phyloP scores from a whole-genome alignment of 2,329 filamentous ascomycete species.

The Colletotrichum trifolii region DNA sequence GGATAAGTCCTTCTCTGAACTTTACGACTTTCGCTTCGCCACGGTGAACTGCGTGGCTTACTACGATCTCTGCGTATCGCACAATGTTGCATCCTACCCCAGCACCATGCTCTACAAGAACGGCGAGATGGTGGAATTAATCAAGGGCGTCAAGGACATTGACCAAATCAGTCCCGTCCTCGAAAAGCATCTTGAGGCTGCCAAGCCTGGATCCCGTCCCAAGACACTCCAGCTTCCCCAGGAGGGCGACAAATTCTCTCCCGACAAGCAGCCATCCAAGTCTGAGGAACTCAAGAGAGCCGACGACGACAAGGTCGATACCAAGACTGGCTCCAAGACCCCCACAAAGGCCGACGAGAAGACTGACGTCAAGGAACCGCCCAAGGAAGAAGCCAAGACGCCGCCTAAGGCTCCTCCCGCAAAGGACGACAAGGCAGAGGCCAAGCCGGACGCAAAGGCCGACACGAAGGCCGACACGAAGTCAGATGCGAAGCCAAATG shows the following conservation, averaged over 20 bases:
- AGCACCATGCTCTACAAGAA: constrained; percentile 84
- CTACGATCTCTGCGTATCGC: constrained; percentile 78
- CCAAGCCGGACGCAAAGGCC: constrained; percentile 45
- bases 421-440: constrained; percentile 45
- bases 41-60: constrained; percentile 87
- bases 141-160: constrained; percentile 76
- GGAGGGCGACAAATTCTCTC: constrained; percentile 68
- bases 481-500: constrained; percentile 40
- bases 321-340: constrained; percentile 39
- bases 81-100: constrained; percentile 78
- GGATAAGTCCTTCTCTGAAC: constrained; percentile 75
- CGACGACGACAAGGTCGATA: constrained; percentile 38
- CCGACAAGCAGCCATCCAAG: constrained; percentile 46
- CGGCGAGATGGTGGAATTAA: constrained; percentile 72
- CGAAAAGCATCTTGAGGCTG: constrained; percentile 80
- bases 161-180: constrained; percentile 74
- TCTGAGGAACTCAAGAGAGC: constrained; percentile 38
- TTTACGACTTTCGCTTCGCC: constrained; percentile 91
- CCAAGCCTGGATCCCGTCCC: constrained; percentile 84
- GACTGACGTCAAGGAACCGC: constrained; percentile 40
- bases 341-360: constrained; percentile 46
- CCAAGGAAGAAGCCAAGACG: constrained; percentile 38
- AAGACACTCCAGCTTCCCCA: constrained; percentile 75
- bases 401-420: constrained; percentile 30
- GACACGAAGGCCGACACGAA: constrained; percentile 37